Percentiles rank a stretch among this genome's conserved stretches.
Conservation (phyloP, 148 eudicot genomes). For the Rhododendron mucronatum region DNA sequence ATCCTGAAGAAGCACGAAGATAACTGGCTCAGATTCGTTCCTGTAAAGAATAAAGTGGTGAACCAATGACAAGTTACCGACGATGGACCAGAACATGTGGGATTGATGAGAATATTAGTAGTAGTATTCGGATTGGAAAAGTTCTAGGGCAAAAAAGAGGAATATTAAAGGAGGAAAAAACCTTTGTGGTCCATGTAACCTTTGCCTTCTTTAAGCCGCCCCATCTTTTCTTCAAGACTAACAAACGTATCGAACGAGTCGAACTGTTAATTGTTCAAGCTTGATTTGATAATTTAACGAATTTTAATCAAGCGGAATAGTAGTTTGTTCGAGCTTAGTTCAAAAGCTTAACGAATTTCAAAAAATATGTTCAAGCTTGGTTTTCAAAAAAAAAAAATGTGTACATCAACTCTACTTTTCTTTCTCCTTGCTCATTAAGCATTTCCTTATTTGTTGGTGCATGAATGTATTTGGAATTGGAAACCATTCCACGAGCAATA, state of each 20-base stretch:
- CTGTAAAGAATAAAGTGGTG: neutral
- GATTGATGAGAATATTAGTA: neutral
- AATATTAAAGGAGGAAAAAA: neutral
- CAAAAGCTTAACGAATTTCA: no score
- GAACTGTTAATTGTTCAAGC: no score
- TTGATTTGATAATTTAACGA: no score
- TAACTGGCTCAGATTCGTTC: neutral
- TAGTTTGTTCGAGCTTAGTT: neutral
- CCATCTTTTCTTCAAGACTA: no score
- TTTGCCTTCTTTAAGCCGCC: neutral
- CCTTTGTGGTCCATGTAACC: neutral
- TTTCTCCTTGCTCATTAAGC: no score
- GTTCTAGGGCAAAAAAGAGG: neutral
- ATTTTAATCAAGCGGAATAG: no score
- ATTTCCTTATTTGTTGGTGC: no score
- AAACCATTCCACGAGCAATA: no score
- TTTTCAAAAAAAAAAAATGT: no score
- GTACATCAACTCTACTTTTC: no score
- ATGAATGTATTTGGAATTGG: no score
- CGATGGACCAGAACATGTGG: slow-evolving; percentile 6
- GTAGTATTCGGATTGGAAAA: neutral
- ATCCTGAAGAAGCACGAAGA: neutral
- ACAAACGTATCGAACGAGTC: no score
- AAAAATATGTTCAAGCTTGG: neutral
- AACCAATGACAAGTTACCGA: slow-evolving; percentile 11